phyloP scores from a whole-genome alignment of 2,329 filamentous ascomycete genomes.

The Nigrospora osmanthi region DNA sequence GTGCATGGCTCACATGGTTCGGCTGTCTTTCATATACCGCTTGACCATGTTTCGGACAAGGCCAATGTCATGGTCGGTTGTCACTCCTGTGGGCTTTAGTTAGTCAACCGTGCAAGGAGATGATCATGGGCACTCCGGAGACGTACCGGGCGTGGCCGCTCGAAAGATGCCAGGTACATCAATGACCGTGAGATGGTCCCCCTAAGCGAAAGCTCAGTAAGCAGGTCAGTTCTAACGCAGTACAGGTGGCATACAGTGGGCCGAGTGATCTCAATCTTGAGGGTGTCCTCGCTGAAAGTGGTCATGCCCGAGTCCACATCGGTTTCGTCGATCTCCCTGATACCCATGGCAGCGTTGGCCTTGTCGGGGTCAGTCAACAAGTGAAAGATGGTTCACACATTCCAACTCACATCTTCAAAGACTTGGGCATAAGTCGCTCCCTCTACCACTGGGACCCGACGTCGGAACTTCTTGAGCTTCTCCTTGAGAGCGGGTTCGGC shows the following conservation, averaged over 20 bases:
- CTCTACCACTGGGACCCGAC: not conserved
- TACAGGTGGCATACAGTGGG: constrained; percentile 1
- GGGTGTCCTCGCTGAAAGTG: constrained; percentile 7
- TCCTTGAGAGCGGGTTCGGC: not conserved
- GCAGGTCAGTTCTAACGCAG: not conserved
- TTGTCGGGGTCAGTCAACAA: not conserved
- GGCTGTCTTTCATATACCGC: constrained; percentile 29
- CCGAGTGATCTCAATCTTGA: constrained; percentile 9
- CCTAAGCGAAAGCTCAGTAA: not conserved
- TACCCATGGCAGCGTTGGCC: constrained; percentile 5
- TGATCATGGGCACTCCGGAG: not conserved
- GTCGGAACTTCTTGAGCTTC: not conserved
- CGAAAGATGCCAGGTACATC: constrained; percentile 7
- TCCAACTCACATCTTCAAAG: not conserved
- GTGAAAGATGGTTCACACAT: not conserved
- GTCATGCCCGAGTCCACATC: not conserved
- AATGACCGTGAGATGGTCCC: constrained; percentile 6
- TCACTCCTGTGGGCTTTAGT: not conserved
- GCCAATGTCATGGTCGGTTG: constrained; percentile 5
- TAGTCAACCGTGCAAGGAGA: not conserved
- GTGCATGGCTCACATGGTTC: constrained; percentile 27
- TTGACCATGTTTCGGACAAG: constrained; percentile 11
- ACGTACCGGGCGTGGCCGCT: not conserved
- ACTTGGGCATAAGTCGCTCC: not conserved
- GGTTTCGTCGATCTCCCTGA: not conserved